These are phyloP conservation scores for Chaetomium sp. DNA, from an alignment of 2,329 filamentous ascomycete genomes.

Conservation along the genomic window DNA sequence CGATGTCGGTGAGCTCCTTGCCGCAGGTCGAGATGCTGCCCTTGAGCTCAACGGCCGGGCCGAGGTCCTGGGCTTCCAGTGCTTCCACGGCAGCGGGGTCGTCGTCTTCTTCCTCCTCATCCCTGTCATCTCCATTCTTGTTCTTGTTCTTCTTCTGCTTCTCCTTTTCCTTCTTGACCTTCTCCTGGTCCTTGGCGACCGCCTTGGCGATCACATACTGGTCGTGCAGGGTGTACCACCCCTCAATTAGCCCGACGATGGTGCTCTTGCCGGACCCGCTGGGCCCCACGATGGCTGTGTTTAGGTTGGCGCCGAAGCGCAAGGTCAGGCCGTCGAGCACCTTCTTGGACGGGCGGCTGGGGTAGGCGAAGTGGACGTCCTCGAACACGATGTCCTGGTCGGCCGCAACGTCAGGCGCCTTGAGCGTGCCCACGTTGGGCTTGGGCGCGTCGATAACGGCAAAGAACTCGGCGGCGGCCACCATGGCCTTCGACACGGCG, in stretches of 20 bases:
- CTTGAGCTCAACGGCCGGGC: conserved; percentile 39
- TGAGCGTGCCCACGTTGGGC: conserved; percentile 35
- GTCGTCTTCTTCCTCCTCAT: conserved; percentile 26
- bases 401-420: conserved; percentile 43
- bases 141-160: conserved; percentile 25
- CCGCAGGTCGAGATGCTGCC: conserved; percentile 50
- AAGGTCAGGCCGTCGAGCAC: conserved; percentile 56
- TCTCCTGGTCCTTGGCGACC: conserved; percentile 41
- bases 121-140: conserved; percentile 21
- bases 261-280: conserved; percentile 71
- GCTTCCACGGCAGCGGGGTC: conserved; percentile 26
- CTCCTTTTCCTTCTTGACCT: conserved; percentile 32
- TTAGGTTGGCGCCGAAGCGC: conserved; percentile 55
- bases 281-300: conserved; percentile 67
- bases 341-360: conserved; percentile 56
- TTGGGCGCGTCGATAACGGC: conserved; percentile 44
- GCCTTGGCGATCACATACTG: conserved; percentile 47
- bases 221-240: conserved; percentile 61
- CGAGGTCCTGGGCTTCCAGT: conserved; percentile 25
- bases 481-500: conserved; percentile 51
- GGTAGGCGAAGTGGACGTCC: conserved; percentile 67
- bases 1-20: conserved; percentile 48
- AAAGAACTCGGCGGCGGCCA: conserved; percentile 53
- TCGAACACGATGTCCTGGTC: conserved; percentile 53
- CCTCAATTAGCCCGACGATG: conserved; percentile 62